A percentile compares a stretch with the other conserved stretches of the same genome.
Conservation (phyloP, 2,329 filamentous ascomycete genomes). For the Xylariaceae sp. region DNA sequence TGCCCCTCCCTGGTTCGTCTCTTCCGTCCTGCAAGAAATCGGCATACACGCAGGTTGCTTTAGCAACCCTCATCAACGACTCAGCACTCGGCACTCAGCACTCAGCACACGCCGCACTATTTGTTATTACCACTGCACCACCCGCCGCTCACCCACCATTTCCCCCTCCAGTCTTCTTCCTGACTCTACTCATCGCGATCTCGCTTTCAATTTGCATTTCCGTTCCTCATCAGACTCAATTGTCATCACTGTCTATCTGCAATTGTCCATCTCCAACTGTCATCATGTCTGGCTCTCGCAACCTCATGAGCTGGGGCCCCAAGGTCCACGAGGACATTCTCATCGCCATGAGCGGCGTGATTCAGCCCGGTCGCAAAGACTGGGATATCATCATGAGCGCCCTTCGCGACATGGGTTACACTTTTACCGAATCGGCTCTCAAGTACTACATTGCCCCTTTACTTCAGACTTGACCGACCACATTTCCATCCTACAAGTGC, state of each 20-base stretch:
- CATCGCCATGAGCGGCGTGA: not conserved
- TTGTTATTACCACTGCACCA: not conserved
- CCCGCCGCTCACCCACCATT: not conserved
- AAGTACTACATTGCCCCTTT: slow-evolving; percentile 11
- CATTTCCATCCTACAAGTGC: not conserved
- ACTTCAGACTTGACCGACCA: not conserved
- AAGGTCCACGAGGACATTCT: slow-evolving; percentile 18
- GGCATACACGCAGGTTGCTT: not conserved
- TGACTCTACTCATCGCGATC: not conserved
- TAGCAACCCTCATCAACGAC: not conserved
- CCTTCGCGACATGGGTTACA: slow-evolving; percentile 14
- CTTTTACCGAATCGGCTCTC: slow-evolving; percentile 14
- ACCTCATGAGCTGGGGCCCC: slow-evolving; percentile 8
- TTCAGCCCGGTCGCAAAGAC: not conserved
- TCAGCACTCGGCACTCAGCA: not conserved
- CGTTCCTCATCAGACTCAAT: not conserved
- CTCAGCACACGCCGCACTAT: not conserved
- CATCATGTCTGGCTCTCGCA: slow-evolving; percentile 6
- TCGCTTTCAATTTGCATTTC: not conserved
- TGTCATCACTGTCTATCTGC: not conserved
- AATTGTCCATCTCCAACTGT: not conserved
- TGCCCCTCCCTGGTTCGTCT: not conserved
- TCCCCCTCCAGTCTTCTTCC: not conserved
- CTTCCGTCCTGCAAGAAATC: not conserved
- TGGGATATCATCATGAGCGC: slow-evolving; percentile 5